Base-by-base conservation (phyloP, 176 grass and related monocot genomes). In the barley (Hordeum vulgare) region DNA sequence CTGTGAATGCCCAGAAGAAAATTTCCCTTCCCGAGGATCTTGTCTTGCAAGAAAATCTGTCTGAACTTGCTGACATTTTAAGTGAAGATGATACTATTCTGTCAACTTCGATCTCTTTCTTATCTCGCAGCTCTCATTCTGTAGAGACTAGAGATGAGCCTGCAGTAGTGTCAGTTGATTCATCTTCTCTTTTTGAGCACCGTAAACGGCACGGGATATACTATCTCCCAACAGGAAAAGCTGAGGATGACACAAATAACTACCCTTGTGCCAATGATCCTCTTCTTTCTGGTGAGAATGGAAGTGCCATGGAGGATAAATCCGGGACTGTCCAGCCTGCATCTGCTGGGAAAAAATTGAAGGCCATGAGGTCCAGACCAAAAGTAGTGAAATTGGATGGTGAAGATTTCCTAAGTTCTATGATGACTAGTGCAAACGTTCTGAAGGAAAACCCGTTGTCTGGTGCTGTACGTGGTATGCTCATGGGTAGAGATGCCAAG, bases 171-270 rank as follows among this genome's bases (percentile, higher is more conserved):
- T 83, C 78, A 62, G 40, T 74, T 90, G 85, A 31, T 81, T 79
- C 75, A 11, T 83, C 80, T 83, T 92, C 89, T 79, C 65, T 92
- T 86, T 87, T 80, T 58, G 89, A 98, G 77, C 93, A 98, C 81
- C 93, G 93, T 69, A 98, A 90, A 78, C 85, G 96, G 35, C 93
- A 98, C 59, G 91, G 80, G 4, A 81, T 98, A n/a, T 95, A 92
- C 77, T 95, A 98, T 83, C 91, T 98, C 44, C 85, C 89, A 72
- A 35, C 87, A 51, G 89, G 81, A 79, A 93, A 90, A 70, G 79
- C 61, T 62, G 80, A 88, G 28, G 77, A 51, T 54, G 93, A 92
- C 35, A n/a, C 65, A 82, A 87, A 87, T 79, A 88, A 87, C 75
- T 98, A 95, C 66, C 93, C 93, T 81, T 26, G 3, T 80, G 96